Conservation (phyloP, 441 rosid genomes). For the Theobroma grandiflorum region DNA sequence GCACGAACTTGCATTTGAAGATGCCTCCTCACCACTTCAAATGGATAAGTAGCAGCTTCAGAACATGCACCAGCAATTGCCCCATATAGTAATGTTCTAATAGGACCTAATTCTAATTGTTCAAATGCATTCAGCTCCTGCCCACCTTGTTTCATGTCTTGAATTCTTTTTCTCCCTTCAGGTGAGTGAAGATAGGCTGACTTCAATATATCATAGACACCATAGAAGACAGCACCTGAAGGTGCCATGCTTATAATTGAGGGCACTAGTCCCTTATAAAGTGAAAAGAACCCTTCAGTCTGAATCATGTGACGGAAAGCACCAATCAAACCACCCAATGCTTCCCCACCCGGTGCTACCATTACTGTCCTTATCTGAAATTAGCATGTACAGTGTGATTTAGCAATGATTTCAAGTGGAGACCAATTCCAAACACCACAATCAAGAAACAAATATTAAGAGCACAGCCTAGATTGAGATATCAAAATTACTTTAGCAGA, state of each 20-base stretch:
- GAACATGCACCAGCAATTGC: conserved; percentile 93
- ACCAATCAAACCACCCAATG: conserved; percentile 83
- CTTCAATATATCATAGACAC: conserved; percentile 85
- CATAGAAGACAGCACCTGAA: conserved; percentile 91
- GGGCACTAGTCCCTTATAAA: conserved; percentile 87
- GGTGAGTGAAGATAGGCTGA: conserved; percentile 85
- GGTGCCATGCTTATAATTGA: conserved; percentile 93
- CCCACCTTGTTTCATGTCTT: conserved; percentile 69
- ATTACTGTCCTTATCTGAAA: conserved; percentile 82
- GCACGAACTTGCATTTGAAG: conserved; percentile 86
- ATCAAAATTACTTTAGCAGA: not conserved
- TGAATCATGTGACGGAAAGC: conserved; percentile 79
- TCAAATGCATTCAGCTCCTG: conserved; percentile 75
- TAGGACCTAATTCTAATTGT: conserved; percentile 80
- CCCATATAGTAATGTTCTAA: conserved; percentile 84
- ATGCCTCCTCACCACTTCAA: conserved; percentile 93
- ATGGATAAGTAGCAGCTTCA: conserved; percentile 93
- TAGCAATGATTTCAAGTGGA: not conserved
- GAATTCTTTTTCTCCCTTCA: conserved; percentile 74
- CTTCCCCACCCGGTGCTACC: conserved; percentile 96
- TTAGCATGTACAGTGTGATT: conserved; percentile 1
- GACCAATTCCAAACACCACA: not conserved
- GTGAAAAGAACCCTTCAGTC: conserved; percentile 87
- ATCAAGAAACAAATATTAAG: not conserved
- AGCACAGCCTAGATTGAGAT: not conserved